Conservation (phyloP, 2,329 filamentous ascomycete species). For the Colletotrichum tropicale region DNA sequence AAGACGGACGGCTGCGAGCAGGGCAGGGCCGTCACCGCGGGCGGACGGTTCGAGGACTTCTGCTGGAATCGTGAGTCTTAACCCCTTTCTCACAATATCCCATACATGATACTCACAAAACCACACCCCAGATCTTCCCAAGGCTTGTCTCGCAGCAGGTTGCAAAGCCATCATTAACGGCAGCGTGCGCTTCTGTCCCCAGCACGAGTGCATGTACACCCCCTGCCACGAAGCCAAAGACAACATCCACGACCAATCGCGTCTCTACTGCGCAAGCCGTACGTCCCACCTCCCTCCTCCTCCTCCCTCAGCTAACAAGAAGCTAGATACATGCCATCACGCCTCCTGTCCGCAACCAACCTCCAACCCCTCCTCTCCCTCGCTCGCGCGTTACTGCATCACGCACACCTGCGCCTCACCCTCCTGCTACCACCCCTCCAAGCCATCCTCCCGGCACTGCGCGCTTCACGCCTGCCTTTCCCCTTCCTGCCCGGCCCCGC, state of each 20-base stretch:
- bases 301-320: background rate
- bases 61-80: constrained; percentile 13
- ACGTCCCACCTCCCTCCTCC: background rate
- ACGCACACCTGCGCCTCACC: constrained; percentile 9
- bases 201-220: constrained; percentile 15
- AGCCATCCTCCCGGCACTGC: constrained; percentile 10
- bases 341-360: constrained; percentile 3
- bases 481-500: constrained; percentile 8
- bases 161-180: background rate
- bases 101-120: background rate
- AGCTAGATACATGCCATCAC: constrained; percentile 8
- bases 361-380: background rate
- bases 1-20: constrained; percentile 10
- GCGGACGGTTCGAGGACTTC: background rate
- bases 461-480: constrained; percentile 13
- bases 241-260: background rate
- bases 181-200: background rate
- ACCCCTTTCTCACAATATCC: background rate
- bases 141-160: background rate
- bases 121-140: background rate
- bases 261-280: constrained; percentile 16
- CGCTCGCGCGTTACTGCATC: constrained; percentile 4
- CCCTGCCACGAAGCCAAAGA: constrained; percentile 10
- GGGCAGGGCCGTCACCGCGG: background rate
- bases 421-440: background rate